phyloP scores from a whole-genome alignment of 495 filamentous ascomycete genomes.

The Pyrenopolyporus hunteri region DNA sequence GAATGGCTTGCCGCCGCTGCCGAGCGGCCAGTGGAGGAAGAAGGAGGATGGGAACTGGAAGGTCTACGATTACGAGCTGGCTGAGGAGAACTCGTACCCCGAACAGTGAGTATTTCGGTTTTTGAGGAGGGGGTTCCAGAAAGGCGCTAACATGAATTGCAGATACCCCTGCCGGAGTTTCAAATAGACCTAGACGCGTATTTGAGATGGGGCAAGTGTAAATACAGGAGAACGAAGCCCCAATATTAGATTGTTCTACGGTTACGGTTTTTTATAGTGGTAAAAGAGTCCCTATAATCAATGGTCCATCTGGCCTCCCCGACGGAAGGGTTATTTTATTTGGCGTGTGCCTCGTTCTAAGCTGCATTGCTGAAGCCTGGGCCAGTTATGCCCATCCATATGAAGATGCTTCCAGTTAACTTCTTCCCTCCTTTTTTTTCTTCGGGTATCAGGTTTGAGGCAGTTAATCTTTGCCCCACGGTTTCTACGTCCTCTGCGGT shows the following conservation, averaged over 20 bases:
- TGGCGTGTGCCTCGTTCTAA: neutral
- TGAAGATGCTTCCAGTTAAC: neutral
- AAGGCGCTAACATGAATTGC: constrained; percentile 3
- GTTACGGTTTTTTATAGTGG: neutral
- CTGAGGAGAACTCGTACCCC: constrained; percentile 62
- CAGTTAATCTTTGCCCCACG: neutral
- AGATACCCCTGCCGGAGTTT: constrained; percentile 59
- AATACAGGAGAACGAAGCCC: constrained; percentile 29
- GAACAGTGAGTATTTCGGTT: constrained; percentile 57
- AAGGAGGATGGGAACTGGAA: constrained; percentile 52
- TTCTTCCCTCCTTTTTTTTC: neutral
- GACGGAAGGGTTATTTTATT: neutral
- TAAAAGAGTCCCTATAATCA: neutral
- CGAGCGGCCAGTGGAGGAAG: constrained; percentile 67
- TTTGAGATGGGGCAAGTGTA: constrained; percentile 31
- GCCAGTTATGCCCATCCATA: no score
- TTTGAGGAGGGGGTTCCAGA: neutral
- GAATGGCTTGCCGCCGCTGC: constrained; percentile 82
- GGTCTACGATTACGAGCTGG: constrained; percentile 61
- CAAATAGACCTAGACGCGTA: constrained; percentile 44
- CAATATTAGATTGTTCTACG: constrained; percentile 35
- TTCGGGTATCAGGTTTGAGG: no score
- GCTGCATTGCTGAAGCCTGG: neutral
- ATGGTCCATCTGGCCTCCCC: neutral
- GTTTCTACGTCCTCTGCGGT: constrained; percentile 11